Evolutionary conservation across 1,284 basidiomycete species (phyloP).

Genomic region (Pseudozyma tsukubaensis): DNA sequence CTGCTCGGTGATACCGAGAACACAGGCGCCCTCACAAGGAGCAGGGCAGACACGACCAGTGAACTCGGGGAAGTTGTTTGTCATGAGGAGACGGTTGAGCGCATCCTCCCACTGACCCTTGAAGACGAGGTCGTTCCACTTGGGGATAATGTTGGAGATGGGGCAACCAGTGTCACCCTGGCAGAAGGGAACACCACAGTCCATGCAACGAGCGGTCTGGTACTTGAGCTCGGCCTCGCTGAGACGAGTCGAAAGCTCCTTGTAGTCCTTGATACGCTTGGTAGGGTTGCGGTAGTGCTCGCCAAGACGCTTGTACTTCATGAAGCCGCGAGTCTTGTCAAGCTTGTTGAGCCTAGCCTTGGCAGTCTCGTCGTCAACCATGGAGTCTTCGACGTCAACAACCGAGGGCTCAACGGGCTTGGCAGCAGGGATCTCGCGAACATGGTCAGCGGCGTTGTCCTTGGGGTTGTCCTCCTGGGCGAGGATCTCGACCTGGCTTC

Average conservation of each 20-base stretch:
- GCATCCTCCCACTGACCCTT: conserved; percentile 67
- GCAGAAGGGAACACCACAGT: conserved; percentile 68
- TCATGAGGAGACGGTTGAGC: conserved; percentile 64
- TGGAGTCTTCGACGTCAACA: conserved; percentile 65
- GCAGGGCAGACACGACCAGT: conserved; percentile 67
- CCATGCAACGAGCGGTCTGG: conserved; percentile 68
- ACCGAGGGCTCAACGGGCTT: conserved; percentile 60
- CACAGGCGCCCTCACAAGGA: conserved; percentile 66
- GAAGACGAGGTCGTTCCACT: conserved; percentile 68
- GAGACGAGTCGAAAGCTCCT: conserved; percentile 65
- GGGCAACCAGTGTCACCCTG: conserved; percentile 67
- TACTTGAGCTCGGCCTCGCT: conserved; percentile 66
- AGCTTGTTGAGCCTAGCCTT: conserved; percentile 62
- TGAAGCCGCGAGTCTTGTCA: conserved; percentile 67
- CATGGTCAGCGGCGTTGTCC: conserved; percentile 42
- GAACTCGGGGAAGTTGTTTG: conserved; percentile 68
- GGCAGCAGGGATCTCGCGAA: conserved; percentile 45
- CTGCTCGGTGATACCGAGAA: conserved; percentile 64
- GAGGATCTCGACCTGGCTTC: conserved; percentile 61
- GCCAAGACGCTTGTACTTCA: conserved; percentile 67
- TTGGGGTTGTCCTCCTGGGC: conserved; percentile 44
- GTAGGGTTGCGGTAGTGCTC: conserved; percentile 64
- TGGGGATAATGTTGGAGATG: conserved; percentile 66
- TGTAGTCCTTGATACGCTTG: conserved; percentile 65
- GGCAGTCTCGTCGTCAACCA: conserved; percentile 66